These are phyloP conservation scores for Suillus weaverae DNA, from an alignment of 768 basidiomycete genomes.

Conservation along the genomic window DNA sequence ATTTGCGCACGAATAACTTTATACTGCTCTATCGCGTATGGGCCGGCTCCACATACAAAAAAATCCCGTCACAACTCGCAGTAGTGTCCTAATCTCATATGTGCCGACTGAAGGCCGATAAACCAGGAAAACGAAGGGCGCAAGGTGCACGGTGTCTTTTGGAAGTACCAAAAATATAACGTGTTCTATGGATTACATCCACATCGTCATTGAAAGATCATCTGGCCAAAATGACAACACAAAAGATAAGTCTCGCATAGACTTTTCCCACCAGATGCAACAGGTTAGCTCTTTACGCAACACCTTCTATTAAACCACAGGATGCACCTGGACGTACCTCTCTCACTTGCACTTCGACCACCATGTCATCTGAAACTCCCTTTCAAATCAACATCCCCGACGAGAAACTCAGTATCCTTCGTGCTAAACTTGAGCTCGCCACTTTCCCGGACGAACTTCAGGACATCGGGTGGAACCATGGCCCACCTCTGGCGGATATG, in stretches of 20 bases:
- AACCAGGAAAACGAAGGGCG: background rate
- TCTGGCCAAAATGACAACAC: background rate
- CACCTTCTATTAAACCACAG: background rate
- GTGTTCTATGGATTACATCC: background rate
- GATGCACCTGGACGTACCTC: background rate
- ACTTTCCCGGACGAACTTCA: slow-evolving; percentile 59
- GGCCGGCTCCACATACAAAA: background rate
- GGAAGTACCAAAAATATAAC: background rate
- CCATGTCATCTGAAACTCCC: slow-evolving; percentile 35
- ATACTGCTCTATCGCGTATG: slow-evolving; percentile 44
- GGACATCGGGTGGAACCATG: slow-evolving; percentile 51
- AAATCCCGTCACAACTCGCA: background rate
- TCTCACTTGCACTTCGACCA: slow-evolving; percentile 1
- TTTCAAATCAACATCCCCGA: slow-evolving; percentile 55
- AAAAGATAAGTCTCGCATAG: background rate
- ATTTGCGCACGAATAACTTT: slow-evolving; percentile 47
- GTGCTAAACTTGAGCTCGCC: slow-evolving; percentile 46
- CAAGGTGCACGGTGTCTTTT: slow-evolving; percentile 1
- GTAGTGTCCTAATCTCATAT: background rate
- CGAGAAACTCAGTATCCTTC: slow-evolving; percentile 38
- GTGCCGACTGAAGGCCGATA: background rate
- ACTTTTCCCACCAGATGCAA: background rate
- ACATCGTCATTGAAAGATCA: background rate
- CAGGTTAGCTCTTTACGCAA: background rate
- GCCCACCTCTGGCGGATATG: slow-evolving; percentile 49